phyloP scores from a whole-genome alignment of 2,329 filamentous ascomycete species.

The Fusarium virguliforme region DNA sequence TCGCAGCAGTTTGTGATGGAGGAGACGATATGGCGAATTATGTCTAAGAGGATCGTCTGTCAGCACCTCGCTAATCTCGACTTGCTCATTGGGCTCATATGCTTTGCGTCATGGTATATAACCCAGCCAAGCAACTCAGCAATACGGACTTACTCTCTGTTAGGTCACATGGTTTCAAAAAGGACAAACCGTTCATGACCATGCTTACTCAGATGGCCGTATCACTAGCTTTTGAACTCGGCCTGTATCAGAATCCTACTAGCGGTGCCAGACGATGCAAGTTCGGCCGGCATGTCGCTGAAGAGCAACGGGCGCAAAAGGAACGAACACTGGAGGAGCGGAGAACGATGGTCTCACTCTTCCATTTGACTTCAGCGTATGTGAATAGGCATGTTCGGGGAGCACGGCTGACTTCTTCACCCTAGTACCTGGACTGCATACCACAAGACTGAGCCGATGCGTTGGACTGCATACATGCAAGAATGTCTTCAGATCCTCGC shows the following conservation, averaged over 20 bases:
- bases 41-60: slow-evolving; percentile 46
- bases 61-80: slow-evolving; percentile 51
- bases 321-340: slow-evolving; percentile 34
- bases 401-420: background rate
- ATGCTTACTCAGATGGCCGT: slow-evolving; percentile 57
- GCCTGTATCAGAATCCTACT: slow-evolving; percentile 49
- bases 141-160: slow-evolving; percentile 25
- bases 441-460: slow-evolving; percentile 58
- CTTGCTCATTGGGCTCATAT: slow-evolving; percentile 51
- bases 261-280: background rate
- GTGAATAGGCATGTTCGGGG: background rate
- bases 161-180: slow-evolving; percentile 45
- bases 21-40: slow-evolving; percentile 46
- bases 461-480: slow-evolving; percentile 71
- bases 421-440: slow-evolving; percentile 51
- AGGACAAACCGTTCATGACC: slow-evolving; percentile 57
- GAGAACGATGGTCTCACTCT: slow-evolving; percentile 32
- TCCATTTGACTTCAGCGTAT: slow-evolving; percentile 51
- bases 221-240: slow-evolving; percentile 59
- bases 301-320: background rate
- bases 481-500: slow-evolving; percentile 64
- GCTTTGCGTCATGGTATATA: slow-evolving; percentile 51
- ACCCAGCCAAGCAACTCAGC: background rate
- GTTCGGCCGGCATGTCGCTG: background rate
- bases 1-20: slow-evolving; percentile 49